Base-by-base conservation (phyloP, 2,329 filamentous ascomycete species). In the Phialemoniopsis sp. region DNA sequence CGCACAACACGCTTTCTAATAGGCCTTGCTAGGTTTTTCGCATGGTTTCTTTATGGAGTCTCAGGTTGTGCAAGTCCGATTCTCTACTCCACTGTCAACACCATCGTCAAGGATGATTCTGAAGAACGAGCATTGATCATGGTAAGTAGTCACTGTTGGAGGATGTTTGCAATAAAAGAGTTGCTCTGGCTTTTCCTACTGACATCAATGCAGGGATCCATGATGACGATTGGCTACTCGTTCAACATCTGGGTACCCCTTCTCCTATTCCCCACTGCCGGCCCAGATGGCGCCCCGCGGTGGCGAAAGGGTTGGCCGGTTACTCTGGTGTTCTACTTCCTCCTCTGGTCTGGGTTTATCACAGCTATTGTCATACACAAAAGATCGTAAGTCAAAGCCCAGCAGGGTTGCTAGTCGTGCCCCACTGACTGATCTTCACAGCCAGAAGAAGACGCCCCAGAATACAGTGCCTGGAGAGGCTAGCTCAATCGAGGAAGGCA, bases 231-330 rank as follows among this genome's bases (percentile, higher is more conserved):
- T 34, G 66, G 66, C 29, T 69, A 67, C 41, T 67, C 62, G 1
- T 67, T 68, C 44, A 55, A 67, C 30, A 66, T 69, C 12, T 69
- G 66, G 66, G 62, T 67, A 5, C 64, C 65, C 0, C 53, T 69
- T 6, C 49, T 69, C 3, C 49, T 65, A 3, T 70, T 64, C 42
- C 66, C 66, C 0, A 68, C 64, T 1, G 62, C 61, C 1, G 64
- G 64, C 1, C 52, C 56, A 1, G 47, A 64, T 21, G 63, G 65
- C 4, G 67, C 66, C 0, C 70, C 70, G 0, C 55, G 63, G 28
- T 75, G 70, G 71, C 63, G 52, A 3, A 68, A 67, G 21, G 70
- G 70, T 1, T 74, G 69, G 58, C 67, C 68, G 0, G 62, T 71
- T 6, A 62, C 67, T 3, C 60, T 73, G 35, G 62, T 59, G 1